Base-by-base conservation (phyloP, 805 yeast species). In the Pichia thaimueangensis region DNA sequence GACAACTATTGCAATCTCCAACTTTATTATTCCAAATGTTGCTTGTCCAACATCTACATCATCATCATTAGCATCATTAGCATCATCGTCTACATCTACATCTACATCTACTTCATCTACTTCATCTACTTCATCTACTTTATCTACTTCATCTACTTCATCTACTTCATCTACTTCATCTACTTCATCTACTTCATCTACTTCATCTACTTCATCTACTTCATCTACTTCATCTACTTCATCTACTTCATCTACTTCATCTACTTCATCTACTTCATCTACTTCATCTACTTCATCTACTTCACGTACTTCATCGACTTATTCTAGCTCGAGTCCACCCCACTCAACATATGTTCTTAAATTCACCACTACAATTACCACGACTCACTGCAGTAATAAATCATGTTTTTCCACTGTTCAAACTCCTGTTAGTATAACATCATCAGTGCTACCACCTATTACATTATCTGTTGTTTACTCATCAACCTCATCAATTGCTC, bases 11-110 rank as follows among this genome's bases (percentile, higher is more conserved):
- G n/a, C 24, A 5, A 5, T 45, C 12, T 21, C 45, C 2, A 37
- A 49, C 19, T 35, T 30, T 30, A 4, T 41, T 23, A 16, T 41
- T 16, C 39, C 52, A 30, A 20, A 13, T 17, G 29, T 45, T 31
- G 22, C 25, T 24, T 46, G 44, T 31, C 32, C 39, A 16, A 17
- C 23, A 8, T 20, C 45, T 6, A 41, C 40, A 17, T 31, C 21
- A 11, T 19, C 35, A 31, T 13, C 35, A 5, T 16, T 17, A 21
- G 11, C 22, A 11, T 15, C 35, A 16, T 16, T 21, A 7, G 12
- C 13, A 21, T 20, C 15, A 16, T 31, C 6, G 6, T n/a, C 39
- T 12, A n/a, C 35, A 7, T 41, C 39, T 13, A 32, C 45, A 17
- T 29, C 43, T n/a, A 16, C 31, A 19, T 10, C 25, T 20, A 19